Percentiles rank a stretch among this genome's conserved stretches.
Conservation (phyloP, 371 early-diverging fungal species). For the Fennellomyces sp. region DNA sequence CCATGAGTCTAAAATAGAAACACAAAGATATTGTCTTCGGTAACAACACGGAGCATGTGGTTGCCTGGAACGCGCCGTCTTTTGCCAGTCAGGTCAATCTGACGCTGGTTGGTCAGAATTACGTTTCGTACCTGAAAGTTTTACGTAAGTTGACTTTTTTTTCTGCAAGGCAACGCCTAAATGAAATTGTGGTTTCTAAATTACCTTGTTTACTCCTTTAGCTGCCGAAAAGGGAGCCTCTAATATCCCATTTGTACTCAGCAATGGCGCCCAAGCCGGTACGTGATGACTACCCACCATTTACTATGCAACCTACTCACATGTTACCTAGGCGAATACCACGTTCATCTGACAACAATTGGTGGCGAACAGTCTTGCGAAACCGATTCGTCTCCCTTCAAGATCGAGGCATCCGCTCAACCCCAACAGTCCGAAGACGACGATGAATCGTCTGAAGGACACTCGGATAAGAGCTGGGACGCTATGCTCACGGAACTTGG, state of each 20-base stretch:
- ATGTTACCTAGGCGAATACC: slow-evolving; percentile 19
- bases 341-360: slow-evolving; percentile 24
- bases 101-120: slow-evolving; percentile 24
- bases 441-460: neutral
- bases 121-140: slow-evolving; percentile 20
- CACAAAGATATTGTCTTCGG: slow-evolving; percentile 25
- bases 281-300: too few relatives aligned
- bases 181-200: too few relatives aligned
- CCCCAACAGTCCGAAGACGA: neutral
- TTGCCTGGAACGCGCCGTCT: slow-evolving; percentile 34
- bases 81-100: slow-evolving; percentile 28
- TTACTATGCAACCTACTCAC: too few relatives aligned
- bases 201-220: neutral
- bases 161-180: too few relatives aligned
- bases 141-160: slow-evolving; percentile 27
- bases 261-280: slow-evolving; percentile 16
- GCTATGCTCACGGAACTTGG: neutral
- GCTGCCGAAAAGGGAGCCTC: neutral
- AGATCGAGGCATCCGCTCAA: slow-evolving; percentile 10
- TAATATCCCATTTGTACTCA: slow-evolving; percentile 18
- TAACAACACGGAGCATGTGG: slow-evolving; percentile 31
- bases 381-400: slow-evolving; percentile 27
- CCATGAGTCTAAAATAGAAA: neutral
- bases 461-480: neutral
- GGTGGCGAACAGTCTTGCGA: slow-evolving; percentile 18